Conservation (phyloP, 2,329 filamentous ascomycete species). For the Talaromyces marneffei region DNA sequence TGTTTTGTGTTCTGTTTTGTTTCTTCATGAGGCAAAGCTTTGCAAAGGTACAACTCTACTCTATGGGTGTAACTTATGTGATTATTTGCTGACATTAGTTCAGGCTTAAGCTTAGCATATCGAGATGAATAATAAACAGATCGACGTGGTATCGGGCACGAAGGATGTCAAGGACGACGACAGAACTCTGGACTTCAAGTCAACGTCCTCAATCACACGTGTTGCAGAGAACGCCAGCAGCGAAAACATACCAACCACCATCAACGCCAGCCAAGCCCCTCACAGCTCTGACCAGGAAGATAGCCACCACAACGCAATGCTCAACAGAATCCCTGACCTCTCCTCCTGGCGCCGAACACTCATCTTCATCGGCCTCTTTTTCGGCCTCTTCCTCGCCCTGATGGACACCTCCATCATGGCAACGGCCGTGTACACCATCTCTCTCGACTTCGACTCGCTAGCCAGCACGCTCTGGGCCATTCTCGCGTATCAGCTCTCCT, state of each 20-base stretch:
- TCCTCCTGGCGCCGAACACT: neutral
- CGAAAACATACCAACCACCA: neutral
- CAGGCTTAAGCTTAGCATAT: neutral
- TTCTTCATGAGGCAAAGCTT: too few species aligned
- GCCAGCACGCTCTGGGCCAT: constrained; percentile 7
- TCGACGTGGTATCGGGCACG: neutral
- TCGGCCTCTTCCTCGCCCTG: constrained; percentile 4
- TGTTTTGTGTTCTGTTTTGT: too few species aligned
- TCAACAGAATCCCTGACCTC: neutral
- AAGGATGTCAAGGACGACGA: neutral
- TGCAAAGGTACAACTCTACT: too few species aligned
- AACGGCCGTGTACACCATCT: constrained; percentile 6
- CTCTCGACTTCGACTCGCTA: constrained; percentile 5
- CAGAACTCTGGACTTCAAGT: neutral
- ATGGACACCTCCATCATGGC: constrained; percentile 10
- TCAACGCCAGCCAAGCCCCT: neutral
- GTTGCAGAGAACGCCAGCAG: neutral
- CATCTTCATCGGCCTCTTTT: constrained; percentile 4
- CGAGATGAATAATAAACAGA: neutral
- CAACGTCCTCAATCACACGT: neutral
- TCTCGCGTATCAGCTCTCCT: constrained; percentile 4
- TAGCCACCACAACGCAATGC: neutral
- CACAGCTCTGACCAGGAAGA: neutral
- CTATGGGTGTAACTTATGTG: too few species aligned
- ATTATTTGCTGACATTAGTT: neutral